phyloP scores from a whole-genome alignment of 1,284 basidiomycete species.

The Sanghuangporus baumii region DNA sequence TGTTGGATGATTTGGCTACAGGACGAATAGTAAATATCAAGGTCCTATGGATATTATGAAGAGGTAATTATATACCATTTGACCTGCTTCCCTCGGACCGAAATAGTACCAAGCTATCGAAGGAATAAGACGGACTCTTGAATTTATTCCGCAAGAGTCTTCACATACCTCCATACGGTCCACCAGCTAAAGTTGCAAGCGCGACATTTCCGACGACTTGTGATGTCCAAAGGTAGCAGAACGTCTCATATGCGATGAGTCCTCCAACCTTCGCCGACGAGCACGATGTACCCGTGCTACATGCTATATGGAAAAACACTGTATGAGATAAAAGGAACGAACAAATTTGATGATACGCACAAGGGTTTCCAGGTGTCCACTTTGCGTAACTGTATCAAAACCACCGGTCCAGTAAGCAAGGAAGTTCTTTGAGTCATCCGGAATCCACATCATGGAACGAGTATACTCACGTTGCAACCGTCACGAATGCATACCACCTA shows the following conservation, averaged over 20 bases:
- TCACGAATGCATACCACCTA: conserved; percentile 67
- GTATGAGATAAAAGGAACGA: neutral
- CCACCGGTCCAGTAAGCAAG: neutral
- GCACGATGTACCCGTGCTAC: conserved; percentile 38
- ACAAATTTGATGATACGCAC: conserved; percentile 32
- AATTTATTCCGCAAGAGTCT: neutral
- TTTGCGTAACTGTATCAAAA: conserved; percentile 53
- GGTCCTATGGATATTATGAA: neutral
- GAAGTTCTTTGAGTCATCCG: neutral
- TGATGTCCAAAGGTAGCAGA: conserved; percentile 81
- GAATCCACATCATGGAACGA: neutral
- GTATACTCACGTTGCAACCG: conserved; percentile 57
- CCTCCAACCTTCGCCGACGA: conserved; percentile 56
- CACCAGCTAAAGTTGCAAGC: conserved; percentile 75
- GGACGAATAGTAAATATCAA: neutral
- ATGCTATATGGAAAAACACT: conserved; percentile 27
- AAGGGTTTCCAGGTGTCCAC: conserved; percentile 71
- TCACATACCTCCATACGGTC: conserved; percentile 48
- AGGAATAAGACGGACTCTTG: too few species aligned
- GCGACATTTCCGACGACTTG: conserved; percentile 78
- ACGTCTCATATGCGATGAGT: conserved; percentile 72
- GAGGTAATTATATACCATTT: conserved; percentile 42
- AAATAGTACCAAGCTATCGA: conserved; percentile 66
- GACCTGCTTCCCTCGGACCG: conserved; percentile 52
- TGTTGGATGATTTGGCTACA: conserved; percentile 67